Base-by-base conservation (phyloP, 441 rosid species). In the Metrosideros polymorpha region DNA sequence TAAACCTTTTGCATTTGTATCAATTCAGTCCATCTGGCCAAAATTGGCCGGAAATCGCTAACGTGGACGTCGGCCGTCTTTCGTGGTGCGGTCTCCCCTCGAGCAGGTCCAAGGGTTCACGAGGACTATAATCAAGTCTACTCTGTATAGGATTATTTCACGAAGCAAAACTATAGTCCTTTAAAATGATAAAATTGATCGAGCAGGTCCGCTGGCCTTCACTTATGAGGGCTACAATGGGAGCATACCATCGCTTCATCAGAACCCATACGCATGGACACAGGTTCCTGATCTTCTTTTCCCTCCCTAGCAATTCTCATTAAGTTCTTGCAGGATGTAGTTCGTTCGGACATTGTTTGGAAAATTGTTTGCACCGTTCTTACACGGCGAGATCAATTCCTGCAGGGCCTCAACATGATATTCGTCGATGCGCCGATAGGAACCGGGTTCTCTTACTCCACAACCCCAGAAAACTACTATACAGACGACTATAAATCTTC, bases 391-490 rank as follows among this genome's bases (percentile, higher is more conserved):
- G 1, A 71, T 71, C 47, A n/a, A 22, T 25, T 13, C 79, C 47
- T 39, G 79, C 79, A 71, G 79, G 79, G 79, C n/a, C 79, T 71
- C 49, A 71, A 71, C 79, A 71, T 71, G 79, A 9, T 71, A 10
- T 71, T 71, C 9, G 79, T 71, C 9, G 79, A 71, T 12, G 79
- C 79, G 49, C 79, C 79, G 79, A 42, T 82, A 19, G 89, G 87
- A 3, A 45, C 89, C 4, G 89, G 89, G 45, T 88, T 85, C 55
- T 88, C 89, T 13, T 85, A 88, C 55, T 54, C 86, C 32, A 85
- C 82, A 9, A 85, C 89, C 6, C 12, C 75, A 19, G 55, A 61
- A 19, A 84, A 79, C 75, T 63, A 82, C 71, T 30, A 52, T 25
- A 77, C 87, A 0, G 84, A 71, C 49, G 86, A 88, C 63, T 30